These are phyloP conservation scores for Pythium guiyangense DNA, from an alignment of 352 stramenopile species.

Conservation along the genomic window DNA sequence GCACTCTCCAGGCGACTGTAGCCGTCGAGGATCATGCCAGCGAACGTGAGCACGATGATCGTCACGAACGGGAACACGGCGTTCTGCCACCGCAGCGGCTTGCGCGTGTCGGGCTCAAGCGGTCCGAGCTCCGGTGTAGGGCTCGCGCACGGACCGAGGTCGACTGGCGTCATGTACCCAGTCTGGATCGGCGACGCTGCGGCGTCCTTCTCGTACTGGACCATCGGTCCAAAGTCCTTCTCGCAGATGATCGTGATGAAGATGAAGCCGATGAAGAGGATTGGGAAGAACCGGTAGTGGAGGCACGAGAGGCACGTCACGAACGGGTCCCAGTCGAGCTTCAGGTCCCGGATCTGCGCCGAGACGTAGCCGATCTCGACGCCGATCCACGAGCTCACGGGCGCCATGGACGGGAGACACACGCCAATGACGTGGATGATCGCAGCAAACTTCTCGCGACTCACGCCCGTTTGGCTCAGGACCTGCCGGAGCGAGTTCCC, in stretches of 20 bases:
- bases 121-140: conserved; percentile 56
- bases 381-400: conserved; percentile 88
- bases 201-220: conserved; percentile 81
- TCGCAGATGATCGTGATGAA: conserved; percentile 90
- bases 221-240: conserved; percentile 86
- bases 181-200: conserved; percentile 65
- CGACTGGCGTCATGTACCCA: conserved; percentile 56
- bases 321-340: conserved; percentile 86
- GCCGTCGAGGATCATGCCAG: conserved; percentile 86
- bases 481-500: conserved; percentile 83
- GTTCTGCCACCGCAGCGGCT: conserved; percentile 82
- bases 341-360: conserved; percentile 64
- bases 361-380: conserved; percentile 88
- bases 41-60: conserved; percentile 83
- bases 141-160: conserved; percentile 64
- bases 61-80: conserved; percentile 77
- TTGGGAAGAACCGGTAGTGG: conserved; percentile 86
- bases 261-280: conserved; percentile 87
- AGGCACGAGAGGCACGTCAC: conserved; percentile 80
- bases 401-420: conserved; percentile 84
- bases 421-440: conserved; percentile 89
- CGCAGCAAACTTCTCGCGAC: conserved; percentile 84
- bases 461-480: conserved; percentile 78
- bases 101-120: conserved; percentile 63
- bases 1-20: conserved; percentile 41